Percentiles rank a stretch among this genome's conserved stretches.
These are phyloP conservation scores for Barnettozyma sucrosica DNA, from an alignment of 805 yeast species.

Conservation along the genomic window DNA sequence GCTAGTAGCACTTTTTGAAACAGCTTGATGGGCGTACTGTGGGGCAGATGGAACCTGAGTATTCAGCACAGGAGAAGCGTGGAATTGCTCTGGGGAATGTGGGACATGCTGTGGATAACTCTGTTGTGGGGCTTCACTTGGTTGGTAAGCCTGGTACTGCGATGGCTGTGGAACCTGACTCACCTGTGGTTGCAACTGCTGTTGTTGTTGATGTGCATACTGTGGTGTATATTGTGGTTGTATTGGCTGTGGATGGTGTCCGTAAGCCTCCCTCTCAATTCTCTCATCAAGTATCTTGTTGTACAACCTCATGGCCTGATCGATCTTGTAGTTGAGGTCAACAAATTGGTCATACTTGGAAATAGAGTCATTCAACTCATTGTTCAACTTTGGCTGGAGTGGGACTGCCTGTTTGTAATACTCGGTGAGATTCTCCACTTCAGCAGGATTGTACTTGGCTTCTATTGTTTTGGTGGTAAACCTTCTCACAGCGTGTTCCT, in stretches of 20 bases:
- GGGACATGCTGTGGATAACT: slow-evolving; percentile 9
- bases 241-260: slow-evolving; percentile 8
- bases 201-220: slow-evolving; percentile 6
- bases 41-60: not conserved
- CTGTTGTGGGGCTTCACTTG: slow-evolving; percentile 6
- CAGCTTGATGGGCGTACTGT: not conserved
- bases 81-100: slow-evolving; percentile 3
- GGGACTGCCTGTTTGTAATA: slow-evolving; percentile 54
- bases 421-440: slow-evolving; percentile 47
- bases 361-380: slow-evolving; percentile 49
- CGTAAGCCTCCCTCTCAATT: slow-evolving; percentile 31
- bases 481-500: slow-evolving; percentile 62
- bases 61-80: not conserved
- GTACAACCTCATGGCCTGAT: slow-evolving; percentile 69
- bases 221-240: slow-evolving; percentile 1
- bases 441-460: slow-evolving; percentile 16
- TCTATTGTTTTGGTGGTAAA: slow-evolving; percentile 63
- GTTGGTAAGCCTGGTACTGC: slow-evolving; percentile 4
- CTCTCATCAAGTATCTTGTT: slow-evolving; percentile 65
- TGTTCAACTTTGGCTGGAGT: slow-evolving; percentile 64
- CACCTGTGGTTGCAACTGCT: not conserved
- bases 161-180: slow-evolving; percentile 8
- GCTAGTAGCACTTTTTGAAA: not conserved
- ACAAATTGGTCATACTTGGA: slow-evolving; percentile 59
- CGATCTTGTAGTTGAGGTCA: slow-evolving; percentile 72